A percentile compares a stretch with the other conserved stretches of the same genome.
These are phyloP conservation scores for Chytridium lagenaria DNA, from an alignment of 371 early-diverging fungal species.

Conservation along the genomic window DNA sequence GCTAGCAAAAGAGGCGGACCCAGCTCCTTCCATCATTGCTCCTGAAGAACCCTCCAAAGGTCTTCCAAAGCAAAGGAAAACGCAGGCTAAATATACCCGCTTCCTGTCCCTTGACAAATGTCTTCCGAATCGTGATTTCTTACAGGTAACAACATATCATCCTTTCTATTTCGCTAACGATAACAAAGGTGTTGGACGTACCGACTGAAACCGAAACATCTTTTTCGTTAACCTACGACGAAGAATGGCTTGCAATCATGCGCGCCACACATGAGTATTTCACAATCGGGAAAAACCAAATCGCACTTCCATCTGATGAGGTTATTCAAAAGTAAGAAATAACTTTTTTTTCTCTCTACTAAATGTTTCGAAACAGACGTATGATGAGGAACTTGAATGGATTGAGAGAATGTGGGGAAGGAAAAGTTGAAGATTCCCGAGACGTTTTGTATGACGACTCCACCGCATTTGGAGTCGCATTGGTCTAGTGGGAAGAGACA, in stretches of 20 bases:
- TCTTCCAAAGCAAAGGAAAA: neutral
- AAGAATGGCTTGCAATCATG: constrained; percentile 86
- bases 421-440: constrained; percentile 64
- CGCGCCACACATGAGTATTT: constrained; percentile 65
- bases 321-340: constrained; percentile 51
- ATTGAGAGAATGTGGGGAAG: constrained; percentile 46
- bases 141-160: constrained; percentile 60
- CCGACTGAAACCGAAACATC: constrained; percentile 41
- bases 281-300: constrained; percentile 47
- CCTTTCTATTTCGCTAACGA: no score
- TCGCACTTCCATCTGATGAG: constrained; percentile 53
- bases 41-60: no score
- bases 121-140: constrained; percentile 61
- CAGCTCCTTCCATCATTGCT: no score
- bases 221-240: constrained; percentile 68
- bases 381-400: constrained; percentile 53
- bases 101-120: constrained; percentile 78
- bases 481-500: neutral
- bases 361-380: constrained; percentile 23
- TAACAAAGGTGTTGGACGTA: constrained; percentile 65
- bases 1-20: no score
- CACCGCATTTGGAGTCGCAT: constrained; percentile 35
- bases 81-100: constrained; percentile 44
- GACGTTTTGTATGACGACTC: constrained; percentile 67
- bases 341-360: constrained; percentile 29